phyloP scores from a whole-genome alignment of 306 rosid species.

The Rosa lucieae region DNA sequence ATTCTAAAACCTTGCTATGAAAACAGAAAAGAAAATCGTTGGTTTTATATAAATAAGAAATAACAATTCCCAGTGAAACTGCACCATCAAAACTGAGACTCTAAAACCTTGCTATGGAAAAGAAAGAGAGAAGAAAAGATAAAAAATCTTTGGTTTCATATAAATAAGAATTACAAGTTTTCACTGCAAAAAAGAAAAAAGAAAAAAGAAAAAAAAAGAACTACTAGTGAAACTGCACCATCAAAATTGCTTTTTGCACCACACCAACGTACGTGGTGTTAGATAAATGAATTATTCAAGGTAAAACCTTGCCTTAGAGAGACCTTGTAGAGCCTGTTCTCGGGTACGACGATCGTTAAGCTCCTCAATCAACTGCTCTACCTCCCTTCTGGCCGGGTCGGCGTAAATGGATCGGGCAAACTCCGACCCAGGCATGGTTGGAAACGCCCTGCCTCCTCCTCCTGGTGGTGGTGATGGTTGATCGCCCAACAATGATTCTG shows the following conservation, averaged over 20 bases:
- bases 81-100: neutral
- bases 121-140: neutral
- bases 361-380: slow-evolving; percentile 17
- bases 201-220: neutral
- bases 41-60: neutral
- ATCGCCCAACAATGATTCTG: slow-evolving; percentile 4
- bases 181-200: neutral
- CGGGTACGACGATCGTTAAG: slow-evolving; percentile 24
- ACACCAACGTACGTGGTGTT: neutral
- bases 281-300: neutral
- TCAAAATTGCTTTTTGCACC: neutral
- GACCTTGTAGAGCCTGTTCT: slow-evolving; percentile 28
- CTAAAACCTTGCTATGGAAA: neutral
- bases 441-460: neutral
- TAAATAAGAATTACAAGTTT: neutral
- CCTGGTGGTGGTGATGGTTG: slow-evolving; percentile 1
- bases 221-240: neutral
- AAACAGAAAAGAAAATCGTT: neutral
- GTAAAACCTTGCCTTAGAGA: slow-evolving; percentile 34
- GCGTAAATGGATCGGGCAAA: neutral
- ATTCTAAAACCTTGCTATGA: neutral
- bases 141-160: too few species aligned
- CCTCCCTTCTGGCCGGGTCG: slow-evolving; percentile 7
- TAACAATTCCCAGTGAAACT: neutral
- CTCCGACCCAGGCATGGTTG: slow-evolving; percentile 11